Evolutionary conservation across 2,329 filamentous ascomycete species (phyloP).

Genomic region (Fusarium begoniae): DNA sequence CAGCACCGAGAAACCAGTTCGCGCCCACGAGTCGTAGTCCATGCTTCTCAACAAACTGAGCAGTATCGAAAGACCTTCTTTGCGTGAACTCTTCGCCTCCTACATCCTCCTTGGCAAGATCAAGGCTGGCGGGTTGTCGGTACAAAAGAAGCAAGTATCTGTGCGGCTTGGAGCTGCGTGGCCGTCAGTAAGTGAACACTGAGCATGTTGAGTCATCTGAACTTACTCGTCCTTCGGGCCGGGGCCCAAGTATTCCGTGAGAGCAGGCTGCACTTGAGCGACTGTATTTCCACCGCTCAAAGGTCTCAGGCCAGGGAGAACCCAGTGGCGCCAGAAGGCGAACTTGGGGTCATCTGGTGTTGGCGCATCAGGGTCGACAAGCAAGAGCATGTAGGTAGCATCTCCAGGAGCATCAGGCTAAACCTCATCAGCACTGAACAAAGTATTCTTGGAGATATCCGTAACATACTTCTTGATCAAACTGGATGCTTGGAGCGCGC

Average conservation of each 20-base stretch:
- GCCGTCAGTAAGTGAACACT: background rate
- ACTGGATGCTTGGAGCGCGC: constrained; percentile 49
- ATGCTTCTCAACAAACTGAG: constrained; percentile 51
- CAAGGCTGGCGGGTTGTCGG: constrained; percentile 49
- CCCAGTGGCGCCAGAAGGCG: constrained; percentile 65
- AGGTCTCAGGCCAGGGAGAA: constrained; percentile 54
- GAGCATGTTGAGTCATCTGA: background rate
- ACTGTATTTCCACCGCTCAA: constrained; percentile 33
- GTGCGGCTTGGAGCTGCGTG: constrained; percentile 56
- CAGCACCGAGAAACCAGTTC: constrained; percentile 59
- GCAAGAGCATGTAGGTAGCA: constrained; percentile 56
- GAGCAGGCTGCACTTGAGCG: constrained; percentile 44
- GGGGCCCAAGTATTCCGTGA: constrained; percentile 56
- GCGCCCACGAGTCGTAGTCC: constrained; percentile 51
- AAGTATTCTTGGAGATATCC: accelerated
- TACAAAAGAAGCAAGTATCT: constrained; percentile 58
- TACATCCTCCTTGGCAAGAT: constrained; percentile 52
- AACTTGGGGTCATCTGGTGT: constrained; percentile 65
- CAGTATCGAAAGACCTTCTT: constrained; percentile 53
- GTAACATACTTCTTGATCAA: constrained; percentile 44
- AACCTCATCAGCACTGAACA: background rate
- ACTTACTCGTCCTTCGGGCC: constrained; percentile 58
- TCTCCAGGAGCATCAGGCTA: constrained; percentile 40
- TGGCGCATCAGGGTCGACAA: constrained; percentile 64
- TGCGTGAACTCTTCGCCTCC: constrained; percentile 58